phyloP scores from a whole-genome alignment of 805 yeast species.

The Candida stauntonica region DNA sequence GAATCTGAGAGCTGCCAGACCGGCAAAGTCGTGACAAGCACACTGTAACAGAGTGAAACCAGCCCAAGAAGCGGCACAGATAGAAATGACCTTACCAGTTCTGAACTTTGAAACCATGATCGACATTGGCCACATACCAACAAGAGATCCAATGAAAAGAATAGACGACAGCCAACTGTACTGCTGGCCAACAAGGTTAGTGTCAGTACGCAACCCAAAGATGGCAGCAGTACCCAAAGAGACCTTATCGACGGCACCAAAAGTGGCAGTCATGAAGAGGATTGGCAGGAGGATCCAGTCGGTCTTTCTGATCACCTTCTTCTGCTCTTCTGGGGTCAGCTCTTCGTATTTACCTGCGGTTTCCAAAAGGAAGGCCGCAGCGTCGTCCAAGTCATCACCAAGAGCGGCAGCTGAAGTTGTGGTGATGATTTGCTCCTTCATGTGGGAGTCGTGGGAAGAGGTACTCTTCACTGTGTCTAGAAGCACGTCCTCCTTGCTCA shows the following conservation, averaged over 20 bases:
- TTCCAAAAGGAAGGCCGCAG: conserved; percentile 24
- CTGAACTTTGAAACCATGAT: conserved; percentile 25
- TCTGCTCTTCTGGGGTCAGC: conserved; percentile 28
- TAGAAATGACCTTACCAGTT: conserved; percentile 22
- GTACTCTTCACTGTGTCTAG: conserved; percentile 9
- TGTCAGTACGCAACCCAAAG: conserved; percentile 39
- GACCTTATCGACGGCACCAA: conserved; percentile 41
- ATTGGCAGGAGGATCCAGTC: conserved; percentile 36
- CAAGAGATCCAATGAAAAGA: conserved; percentile 39
- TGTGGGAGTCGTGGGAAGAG: conserved; percentile 9
- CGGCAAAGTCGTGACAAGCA: conserved; percentile 35
- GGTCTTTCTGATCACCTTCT: conserved; percentile 32
- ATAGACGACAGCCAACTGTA: conserved; percentile 39
- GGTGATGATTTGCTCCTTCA: conserved; percentile 3
- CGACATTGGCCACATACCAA: conserved; percentile 36
- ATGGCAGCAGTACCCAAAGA: conserved; percentile 42
- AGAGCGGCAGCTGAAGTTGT: conserved; percentile 4
- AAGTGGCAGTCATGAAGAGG: conserved; percentile 32
- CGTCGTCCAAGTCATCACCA: conserved; percentile 20
- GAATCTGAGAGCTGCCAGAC: conserved; percentile 40
- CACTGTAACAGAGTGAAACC: conserved; percentile 22
- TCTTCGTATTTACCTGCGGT: conserved; percentile 25
- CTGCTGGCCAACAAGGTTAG: conserved; percentile 36
- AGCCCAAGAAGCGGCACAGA: conserved; percentile 23
- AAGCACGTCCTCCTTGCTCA: conserved; percentile 2